Percentiles rank a stretch among this genome's conserved stretches.
phyloP scores from a whole-genome alignment of 768 basidiomycete genomes.

The Pulveroboletus sp. region DNA sequence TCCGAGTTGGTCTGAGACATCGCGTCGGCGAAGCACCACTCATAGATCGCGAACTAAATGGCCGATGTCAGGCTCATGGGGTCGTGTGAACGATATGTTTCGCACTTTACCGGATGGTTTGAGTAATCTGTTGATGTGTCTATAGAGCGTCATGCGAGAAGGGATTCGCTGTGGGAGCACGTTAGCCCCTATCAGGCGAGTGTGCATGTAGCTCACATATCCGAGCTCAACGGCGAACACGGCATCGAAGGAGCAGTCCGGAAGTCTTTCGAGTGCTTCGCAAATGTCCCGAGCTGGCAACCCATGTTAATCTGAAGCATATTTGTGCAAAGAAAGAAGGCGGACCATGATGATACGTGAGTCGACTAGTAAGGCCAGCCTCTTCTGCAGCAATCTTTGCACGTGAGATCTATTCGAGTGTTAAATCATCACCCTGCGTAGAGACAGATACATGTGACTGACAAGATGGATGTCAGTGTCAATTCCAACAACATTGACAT shows the following conservation, averaged over 20 bases:
- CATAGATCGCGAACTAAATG: constrained; percentile 3
- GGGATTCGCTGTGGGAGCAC: background rate
- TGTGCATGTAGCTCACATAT: background rate
- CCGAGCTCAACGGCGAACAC: constrained; percentile 7
- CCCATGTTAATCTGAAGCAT: background rate
- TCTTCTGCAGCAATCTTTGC: background rate
- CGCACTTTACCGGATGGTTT: constrained; percentile 6
- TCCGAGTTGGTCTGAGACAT: background rate
- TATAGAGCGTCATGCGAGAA: background rate
- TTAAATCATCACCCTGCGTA: background rate
- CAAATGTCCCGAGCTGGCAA: background rate
- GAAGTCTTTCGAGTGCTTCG: constrained; percentile 1
- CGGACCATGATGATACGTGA: constrained; percentile 3
- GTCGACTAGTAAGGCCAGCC: background rate
- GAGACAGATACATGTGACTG: background rate
- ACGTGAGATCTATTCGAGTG: background rate
- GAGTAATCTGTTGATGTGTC: constrained; percentile 3
- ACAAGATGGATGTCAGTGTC: constrained; percentile 3
- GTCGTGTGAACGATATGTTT: background rate
- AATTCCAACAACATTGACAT: constrained; percentile 6
- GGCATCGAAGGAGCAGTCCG: constrained; percentile 6
- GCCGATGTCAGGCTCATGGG: background rate
- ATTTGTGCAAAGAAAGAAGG: background rate
- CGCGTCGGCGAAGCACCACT: constrained; percentile 4
- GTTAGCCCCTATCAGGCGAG: background rate